Evolutionary conservation across 2,329 filamentous ascomycete species (phyloP).

Genomic region (Penicillium italicum): DNA sequence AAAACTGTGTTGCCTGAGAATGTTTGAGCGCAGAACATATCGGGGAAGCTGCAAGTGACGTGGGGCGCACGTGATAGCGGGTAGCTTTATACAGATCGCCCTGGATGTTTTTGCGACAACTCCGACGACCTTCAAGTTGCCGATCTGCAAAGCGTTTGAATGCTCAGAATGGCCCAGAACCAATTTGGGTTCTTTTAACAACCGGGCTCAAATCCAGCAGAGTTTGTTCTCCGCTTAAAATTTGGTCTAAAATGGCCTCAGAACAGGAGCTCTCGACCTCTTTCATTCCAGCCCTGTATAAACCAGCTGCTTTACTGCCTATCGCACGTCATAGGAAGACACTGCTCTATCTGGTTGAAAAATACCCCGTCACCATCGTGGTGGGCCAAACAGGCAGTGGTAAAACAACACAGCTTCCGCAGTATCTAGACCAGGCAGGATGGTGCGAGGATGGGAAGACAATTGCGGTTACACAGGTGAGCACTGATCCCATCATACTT

Average conservation of each 20-base stretch:
- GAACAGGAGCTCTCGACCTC: constrained; percentile 45
- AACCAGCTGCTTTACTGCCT: constrained; percentile 76
- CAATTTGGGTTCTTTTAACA: not conserved
- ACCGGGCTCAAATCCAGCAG: not conserved
- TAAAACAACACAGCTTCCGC: constrained; percentile 93
- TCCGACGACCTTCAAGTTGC: constrained; percentile 2
- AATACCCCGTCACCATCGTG: constrained; percentile 77
- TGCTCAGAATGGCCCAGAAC: constrained; percentile 4
- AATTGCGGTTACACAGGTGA: constrained; percentile 85
- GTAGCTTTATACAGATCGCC: constrained; percentile 17
- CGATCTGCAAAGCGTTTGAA: not conserved
- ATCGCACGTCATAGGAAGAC: constrained; percentile 78
- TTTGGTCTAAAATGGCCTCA: constrained; percentile 36
- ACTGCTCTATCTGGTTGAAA: constrained; percentile 83
- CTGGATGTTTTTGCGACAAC: constrained; percentile 8
- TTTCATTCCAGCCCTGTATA: constrained; percentile 78
- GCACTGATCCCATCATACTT: constrained; percentile 28
- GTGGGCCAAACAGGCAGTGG: constrained; percentile 92
- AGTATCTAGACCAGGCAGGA: constrained; percentile 81
- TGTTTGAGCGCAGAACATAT: constrained; percentile 15
- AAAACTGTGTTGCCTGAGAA: constrained; percentile 19
- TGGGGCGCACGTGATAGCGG: constrained; percentile 27
- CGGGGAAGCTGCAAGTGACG: constrained; percentile 28
- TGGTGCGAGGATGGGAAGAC: constrained; percentile 82
- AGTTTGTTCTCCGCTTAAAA: not conserved